These are phyloP conservation scores for Vachellia pachyceras DNA, from an alignment of 306 rosid species.

Conservation along the genomic window DNA sequence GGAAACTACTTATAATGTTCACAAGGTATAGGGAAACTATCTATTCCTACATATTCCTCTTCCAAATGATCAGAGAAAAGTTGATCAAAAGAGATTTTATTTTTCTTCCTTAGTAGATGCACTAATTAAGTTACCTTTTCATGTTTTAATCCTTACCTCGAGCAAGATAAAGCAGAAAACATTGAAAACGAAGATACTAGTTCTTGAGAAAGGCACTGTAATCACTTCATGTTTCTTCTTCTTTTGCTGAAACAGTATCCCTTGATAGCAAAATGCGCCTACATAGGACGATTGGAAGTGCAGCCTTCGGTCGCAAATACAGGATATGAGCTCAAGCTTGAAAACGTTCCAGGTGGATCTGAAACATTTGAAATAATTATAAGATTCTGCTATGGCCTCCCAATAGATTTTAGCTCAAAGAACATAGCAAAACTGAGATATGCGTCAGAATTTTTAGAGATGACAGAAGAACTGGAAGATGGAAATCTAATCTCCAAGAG, in stretches of 20 bases:
- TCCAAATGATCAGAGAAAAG: neutral
- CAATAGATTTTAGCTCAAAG: constrained; percentile 68
- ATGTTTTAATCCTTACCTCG: neutral
- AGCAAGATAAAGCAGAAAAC: constrained; percentile 29
- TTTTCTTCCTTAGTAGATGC: neutral
- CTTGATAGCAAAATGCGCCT: constrained; percentile 83
- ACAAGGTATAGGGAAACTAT: constrained; percentile 59
- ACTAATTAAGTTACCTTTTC: neutral
- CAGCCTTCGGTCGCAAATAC: constrained; percentile 61
- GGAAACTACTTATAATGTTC: constrained; percentile 72
- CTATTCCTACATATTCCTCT: neutral
- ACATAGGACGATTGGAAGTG: constrained; percentile 63
- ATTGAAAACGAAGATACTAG: neutral
- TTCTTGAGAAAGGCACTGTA: neutral
- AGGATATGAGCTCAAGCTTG: constrained; percentile 63
- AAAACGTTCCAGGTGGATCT: constrained; percentile 85
- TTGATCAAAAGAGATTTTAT: neutral
- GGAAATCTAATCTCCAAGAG: constrained; percentile 85
- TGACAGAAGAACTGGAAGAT: constrained; percentile 89
- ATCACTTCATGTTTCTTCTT: constrained; percentile 26
- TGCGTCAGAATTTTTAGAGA: constrained; percentile 88
- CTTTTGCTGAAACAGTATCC: constrained; percentile 72
- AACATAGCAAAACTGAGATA: constrained; percentile 87
- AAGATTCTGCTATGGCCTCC: constrained; percentile 89
- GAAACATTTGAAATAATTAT: constrained; percentile 73